Evolutionary conservation across 73 alveolate species (phyloP).

Genomic region (Paramecium sexaurelia): DNA sequence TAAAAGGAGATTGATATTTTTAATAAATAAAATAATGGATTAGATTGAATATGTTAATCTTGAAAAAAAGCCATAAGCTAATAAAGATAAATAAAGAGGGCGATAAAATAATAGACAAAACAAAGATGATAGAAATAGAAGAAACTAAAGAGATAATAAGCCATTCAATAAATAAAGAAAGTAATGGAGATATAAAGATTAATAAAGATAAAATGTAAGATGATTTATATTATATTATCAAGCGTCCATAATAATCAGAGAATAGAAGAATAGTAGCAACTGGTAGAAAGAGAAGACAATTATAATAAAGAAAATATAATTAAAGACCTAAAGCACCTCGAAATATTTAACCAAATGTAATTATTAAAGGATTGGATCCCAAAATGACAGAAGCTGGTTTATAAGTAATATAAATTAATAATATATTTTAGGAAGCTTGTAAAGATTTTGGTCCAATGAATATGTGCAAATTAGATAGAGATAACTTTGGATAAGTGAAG

Average conservation of each 20-base stretch:
- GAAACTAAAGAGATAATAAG: not conserved
- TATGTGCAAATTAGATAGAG: slow-evolving; percentile 51
- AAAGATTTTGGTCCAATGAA: slow-evolving; percentile 22
- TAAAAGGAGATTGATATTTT: not conserved
- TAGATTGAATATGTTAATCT: slow-evolving; percentile 1
- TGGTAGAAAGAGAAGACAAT: not conserved
- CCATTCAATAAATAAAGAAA: not conserved
- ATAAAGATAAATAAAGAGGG: not conserved
- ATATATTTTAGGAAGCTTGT: not conserved
- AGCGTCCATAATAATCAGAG: not conserved
- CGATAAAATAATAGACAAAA: not conserved
- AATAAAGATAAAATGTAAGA: not conserved
- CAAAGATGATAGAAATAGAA: not conserved
- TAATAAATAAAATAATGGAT: slow-evolving; percentile 5
- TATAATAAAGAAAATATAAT: not conserved
- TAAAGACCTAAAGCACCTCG: slow-evolving; percentile 2
- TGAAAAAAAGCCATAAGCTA: not conserved
- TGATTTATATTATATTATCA: not conserved
- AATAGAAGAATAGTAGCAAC: not conserved
- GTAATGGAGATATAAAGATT: not conserved
- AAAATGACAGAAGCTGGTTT: not conserved
- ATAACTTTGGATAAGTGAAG: slow-evolving; percentile 21
- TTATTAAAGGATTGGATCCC: slow-evolving; percentile 11
- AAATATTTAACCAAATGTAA: not conserved
- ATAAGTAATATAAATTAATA: not conserved